phyloP scores from a whole-genome alignment of 208 protist genomes.

The Naegleria fowleri region DNA sequence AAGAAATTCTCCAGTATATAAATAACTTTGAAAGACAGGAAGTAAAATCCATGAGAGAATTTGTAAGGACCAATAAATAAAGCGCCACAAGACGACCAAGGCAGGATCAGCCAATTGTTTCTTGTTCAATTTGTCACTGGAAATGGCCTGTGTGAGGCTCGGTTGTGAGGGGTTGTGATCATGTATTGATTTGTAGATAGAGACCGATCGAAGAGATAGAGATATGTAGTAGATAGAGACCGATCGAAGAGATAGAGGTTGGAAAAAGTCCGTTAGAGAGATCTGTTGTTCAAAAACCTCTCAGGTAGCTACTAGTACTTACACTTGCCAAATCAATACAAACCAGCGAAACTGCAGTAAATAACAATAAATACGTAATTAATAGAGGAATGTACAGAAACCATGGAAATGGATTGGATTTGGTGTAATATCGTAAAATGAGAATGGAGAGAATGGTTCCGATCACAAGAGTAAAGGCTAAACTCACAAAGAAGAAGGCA shows the following conservation, averaged over 20 bases:
- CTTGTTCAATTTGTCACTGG: background rate
- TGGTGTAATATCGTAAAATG: background rate
- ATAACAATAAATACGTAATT: background rate
- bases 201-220: no score
- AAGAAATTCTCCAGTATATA: background rate
- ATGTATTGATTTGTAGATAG: background rate
- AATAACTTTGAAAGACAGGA: background rate
- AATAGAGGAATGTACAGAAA: slow-evolving; percentile 11
- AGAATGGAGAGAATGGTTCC: background rate
- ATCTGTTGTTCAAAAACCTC: no score
- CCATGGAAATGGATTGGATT: background rate
- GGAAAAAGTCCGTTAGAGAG: background rate
- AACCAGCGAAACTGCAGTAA: background rate
- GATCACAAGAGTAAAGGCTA: background rate
- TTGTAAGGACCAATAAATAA: slow-evolving; percentile 26
- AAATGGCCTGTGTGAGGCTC: background rate
- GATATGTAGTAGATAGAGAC: no score
- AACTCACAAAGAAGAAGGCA: slow-evolving; percentile 1
- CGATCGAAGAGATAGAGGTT: background rate
- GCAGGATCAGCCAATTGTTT: background rate
- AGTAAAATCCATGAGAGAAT: background rate
- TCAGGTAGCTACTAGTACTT: background rate
- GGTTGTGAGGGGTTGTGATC: background rate
- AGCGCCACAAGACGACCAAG: background rate
- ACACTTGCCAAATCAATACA: slow-evolving; percentile 1